These are phyloP conservation scores for Porcisia deanei DNA, from an alignment of 208 protist genomes.

Conservation along the genomic window DNA sequence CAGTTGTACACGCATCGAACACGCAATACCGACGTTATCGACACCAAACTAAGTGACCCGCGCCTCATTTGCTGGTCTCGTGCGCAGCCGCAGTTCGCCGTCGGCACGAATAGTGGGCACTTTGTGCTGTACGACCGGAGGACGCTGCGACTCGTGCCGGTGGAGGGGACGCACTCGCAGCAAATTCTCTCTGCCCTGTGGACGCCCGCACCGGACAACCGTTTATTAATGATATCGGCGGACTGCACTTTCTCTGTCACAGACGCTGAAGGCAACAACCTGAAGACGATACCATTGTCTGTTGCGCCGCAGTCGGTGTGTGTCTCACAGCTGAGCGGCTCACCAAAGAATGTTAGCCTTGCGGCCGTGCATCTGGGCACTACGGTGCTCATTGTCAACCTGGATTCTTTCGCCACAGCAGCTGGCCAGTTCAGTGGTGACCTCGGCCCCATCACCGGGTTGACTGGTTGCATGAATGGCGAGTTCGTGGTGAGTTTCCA, in stretches of 20 bases:
- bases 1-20: slow-evolving; percentile 83
- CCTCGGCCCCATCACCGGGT: slow-evolving; percentile 61
- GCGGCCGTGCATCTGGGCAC: slow-evolving; percentile 67
- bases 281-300: slow-evolving; percentile 55
- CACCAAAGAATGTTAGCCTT: slow-evolving; percentile 28
- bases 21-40: slow-evolving; percentile 67
- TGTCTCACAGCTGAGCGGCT: slow-evolving; percentile 48
- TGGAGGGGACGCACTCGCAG: slow-evolving; percentile 90
- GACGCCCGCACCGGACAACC: slow-evolving; percentile 56
- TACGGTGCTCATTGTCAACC: slow-evolving; percentile 55
- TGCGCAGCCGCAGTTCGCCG: slow-evolving; percentile 68
- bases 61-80: slow-evolving; percentile 90
- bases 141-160: slow-evolving; percentile 88
- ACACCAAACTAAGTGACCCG: slow-evolving; percentile 90
- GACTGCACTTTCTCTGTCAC: slow-evolving; percentile 90
- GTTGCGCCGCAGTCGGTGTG: slow-evolving; percentile 49
- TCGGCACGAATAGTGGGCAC: slow-evolving; percentile 92
- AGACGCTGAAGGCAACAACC: slow-evolving; percentile 75
- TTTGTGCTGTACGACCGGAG: slow-evolving; percentile 94
- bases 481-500: slow-evolving; percentile 60
- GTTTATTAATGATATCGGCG: slow-evolving; percentile 83
- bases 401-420: slow-evolving; percentile 43
- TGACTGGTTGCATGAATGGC: slow-evolving; percentile 32
- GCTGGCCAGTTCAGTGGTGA: slow-evolving; percentile 76
- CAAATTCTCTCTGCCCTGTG: slow-evolving; percentile 90